Percentiles rank a stretch among this genome's conserved stretches.
These are phyloP conservation scores for Chaetomium olivaceum DNA, from an alignment of 2,329 filamentous ascomycete genomes.

Conservation along the genomic window DNA sequence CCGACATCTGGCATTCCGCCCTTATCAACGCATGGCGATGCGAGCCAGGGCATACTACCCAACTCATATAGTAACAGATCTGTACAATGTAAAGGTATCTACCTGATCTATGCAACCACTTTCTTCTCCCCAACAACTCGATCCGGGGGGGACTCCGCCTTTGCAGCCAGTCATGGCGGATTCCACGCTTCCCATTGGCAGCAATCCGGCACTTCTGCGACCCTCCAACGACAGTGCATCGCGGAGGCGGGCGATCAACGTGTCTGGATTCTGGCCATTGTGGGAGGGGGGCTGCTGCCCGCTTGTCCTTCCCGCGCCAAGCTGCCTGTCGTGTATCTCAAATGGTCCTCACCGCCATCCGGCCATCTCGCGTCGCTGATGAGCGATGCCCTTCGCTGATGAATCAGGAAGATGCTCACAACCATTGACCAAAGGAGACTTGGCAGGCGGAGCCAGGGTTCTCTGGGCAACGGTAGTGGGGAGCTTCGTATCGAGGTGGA, in stretches of 20 bases:
- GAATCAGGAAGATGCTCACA: constrained; percentile 1
- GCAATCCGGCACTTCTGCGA: constrained; percentile 7
- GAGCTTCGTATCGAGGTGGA: constrained; percentile 25
- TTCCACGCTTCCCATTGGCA: constrained; percentile 23
- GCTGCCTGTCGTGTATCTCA: constrained; percentile 14
- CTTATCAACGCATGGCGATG: constrained; percentile 18
- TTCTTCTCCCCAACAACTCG: constrained; percentile 1
- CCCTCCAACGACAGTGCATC: constrained; percentile 6
- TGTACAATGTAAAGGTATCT: no score
- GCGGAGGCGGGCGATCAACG: constrained; percentile 8
- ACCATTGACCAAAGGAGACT: constrained; percentile 10
- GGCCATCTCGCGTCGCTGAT: not conserved
- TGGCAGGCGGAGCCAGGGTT: constrained; percentile 15
- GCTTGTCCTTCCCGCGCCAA: constrained; percentile 14
- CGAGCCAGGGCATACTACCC: constrained; percentile 1
- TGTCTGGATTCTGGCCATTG: constrained; percentile 12
- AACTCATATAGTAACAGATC: not conserved
- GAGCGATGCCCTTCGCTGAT: constrained; percentile 5
- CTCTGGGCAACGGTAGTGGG: constrained; percentile 18
- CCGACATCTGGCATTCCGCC: constrained; percentile 2
- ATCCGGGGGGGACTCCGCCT: constrained; percentile 11
- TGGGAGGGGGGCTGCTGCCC: not conserved
- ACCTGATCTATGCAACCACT: constrained; percentile 16
- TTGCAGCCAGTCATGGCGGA: not conserved
- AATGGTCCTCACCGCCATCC: constrained; percentile 21